A percentile compares a stretch with the other conserved stretches of the same genome.
These are phyloP conservation scores for Arabidopsis hybrid DNA, from an alignment of 441 rosid species.

Conservation along the genomic window DNA sequence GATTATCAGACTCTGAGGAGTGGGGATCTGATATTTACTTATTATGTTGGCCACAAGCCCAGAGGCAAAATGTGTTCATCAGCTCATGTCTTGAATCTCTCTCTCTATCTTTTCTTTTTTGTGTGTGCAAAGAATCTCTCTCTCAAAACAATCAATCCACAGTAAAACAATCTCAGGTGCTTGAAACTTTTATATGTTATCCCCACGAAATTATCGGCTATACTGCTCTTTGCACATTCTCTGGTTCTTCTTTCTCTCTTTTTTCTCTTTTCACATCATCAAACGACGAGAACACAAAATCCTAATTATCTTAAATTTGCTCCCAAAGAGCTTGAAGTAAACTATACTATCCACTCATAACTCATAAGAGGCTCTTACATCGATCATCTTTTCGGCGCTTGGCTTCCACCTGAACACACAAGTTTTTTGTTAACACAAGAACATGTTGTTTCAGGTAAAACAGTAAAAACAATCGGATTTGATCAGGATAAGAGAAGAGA, in stretches of 20 bases:
- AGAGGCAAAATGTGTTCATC: too few relatives aligned
- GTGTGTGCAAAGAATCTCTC: background rate
- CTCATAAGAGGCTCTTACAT: slow-evolving; percentile 27
- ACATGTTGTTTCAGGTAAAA: background rate
- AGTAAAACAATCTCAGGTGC: slow-evolving; percentile 9
- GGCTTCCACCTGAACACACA: slow-evolving; percentile 60
- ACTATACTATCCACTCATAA: background rate
- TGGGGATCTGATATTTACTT: background rate
- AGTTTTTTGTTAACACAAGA: slow-evolving; percentile 2
- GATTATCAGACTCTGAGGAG: background rate
- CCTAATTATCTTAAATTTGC: slow-evolving; percentile 50
- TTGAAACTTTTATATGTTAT: background rate
- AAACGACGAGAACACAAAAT: slow-evolving; percentile 46
- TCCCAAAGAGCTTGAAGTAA: slow-evolving; percentile 46
- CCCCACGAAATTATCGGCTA: slow-evolving; percentile 14
- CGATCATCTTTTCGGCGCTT: slow-evolving; percentile 76
- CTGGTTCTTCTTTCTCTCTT: slow-evolving; percentile 19
- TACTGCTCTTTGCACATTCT: slow-evolving; percentile 28
- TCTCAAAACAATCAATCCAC: background rate
- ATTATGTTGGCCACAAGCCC: too few relatives aligned
- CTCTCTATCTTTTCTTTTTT: too few relatives aligned
- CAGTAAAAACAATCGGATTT: background rate
- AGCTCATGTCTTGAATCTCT: too few relatives aligned
- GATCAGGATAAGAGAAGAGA: background rate
- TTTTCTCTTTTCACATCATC: slow-evolving; percentile 12